Evolutionary conservation across 2,329 filamentous ascomycete genomes (phyloP), one percentile per base, ranked within the genome.

Genomic region (Alternaria gaisen): DNA sequence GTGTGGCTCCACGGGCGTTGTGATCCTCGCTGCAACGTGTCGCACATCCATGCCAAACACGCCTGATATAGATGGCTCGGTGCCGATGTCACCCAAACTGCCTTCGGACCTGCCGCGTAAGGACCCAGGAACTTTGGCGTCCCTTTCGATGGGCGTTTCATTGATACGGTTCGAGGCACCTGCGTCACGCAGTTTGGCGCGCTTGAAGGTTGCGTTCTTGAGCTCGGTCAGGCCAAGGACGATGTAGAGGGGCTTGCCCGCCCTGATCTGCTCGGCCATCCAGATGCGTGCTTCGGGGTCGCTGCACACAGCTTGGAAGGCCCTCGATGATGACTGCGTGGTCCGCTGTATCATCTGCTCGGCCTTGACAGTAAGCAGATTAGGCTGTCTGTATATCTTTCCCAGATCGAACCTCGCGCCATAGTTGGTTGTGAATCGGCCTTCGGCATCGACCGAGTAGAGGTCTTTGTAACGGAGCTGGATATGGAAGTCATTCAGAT

Each of bases 281-380:
- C 76, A 79, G 18, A 64, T 53, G 47, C 72, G 63, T 6, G 75
- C 74, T 38, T 77, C 75, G 8, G 72, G 66, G 60, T 79, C 76
- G 56, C 69, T 67, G 65, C 70, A 73, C 1, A 77, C 76, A 16
- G 73, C 72, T 47, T 75, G 52, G 60, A 79, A 77, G 8, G 73
- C 75, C 40, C 63, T 61, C 11, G 53, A 52, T 1, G 75, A 65
- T 38, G 63, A 51, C 60, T 76, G 72, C 56, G 67, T 74, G 3
- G 69, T 73, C 18, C 76, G 73, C 55, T 79, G 76, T 26, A 79
- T 73, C 75, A 79, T 79, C 63, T 79, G 75, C 65, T 79, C 75
- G 2, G 75, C 75, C 41, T 60, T 67, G 44, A 79, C 76, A 3
- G 70, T 77, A 24, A 79, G 67, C 48, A 79, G 66, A 32, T 79